Percentiles rank a stretch among this genome's conserved stretches.
phyloP scores from a whole-genome alignment of 345 rosid species.

The Eucalyptus erythrocorys region DNA sequence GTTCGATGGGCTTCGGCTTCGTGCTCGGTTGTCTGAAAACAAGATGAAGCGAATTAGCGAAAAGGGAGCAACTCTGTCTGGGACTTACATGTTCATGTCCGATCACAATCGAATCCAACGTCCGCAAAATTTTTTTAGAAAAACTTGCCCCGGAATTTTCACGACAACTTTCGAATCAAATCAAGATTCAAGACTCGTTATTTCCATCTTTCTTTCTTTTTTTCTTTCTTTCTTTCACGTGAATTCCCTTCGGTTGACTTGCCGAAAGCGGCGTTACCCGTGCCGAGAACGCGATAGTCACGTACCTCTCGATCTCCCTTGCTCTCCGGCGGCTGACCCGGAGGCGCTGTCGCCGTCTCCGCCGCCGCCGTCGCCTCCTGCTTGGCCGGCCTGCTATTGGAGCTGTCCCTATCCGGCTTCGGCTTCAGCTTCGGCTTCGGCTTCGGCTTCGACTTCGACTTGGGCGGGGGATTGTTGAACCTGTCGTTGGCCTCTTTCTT shows the following conservation, averaged over 20 bases:
- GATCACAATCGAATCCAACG: not conserved
- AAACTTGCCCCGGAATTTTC: not conserved
- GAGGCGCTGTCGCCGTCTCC: not conserved
- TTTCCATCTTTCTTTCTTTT: not conserved
- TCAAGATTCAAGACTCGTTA: not conserved
- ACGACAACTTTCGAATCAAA: not conserved
- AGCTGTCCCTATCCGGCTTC: not conserved
- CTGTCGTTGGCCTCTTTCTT: conserved; percentile 3
- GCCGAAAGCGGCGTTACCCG: not conserved
- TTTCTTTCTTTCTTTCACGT: not conserved
- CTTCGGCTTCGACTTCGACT: not conserved
- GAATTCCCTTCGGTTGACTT: not conserved
- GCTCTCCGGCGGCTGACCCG: not conserved
- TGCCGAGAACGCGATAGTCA: not conserved
- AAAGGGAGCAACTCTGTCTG: not conserved
- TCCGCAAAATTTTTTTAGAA: not conserved
- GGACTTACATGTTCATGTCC: not conserved
- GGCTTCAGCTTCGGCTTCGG: not conserved
- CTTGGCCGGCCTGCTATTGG: not conserved
- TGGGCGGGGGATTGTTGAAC: not conserved
- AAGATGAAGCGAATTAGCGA: not conserved
- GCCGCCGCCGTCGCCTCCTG: not conserved
- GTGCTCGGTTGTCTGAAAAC: not conserved
- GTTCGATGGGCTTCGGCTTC: not conserved
- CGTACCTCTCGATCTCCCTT: not conserved